phyloP scores from a whole-genome alignment of 768 basidiomycete genomes.

The Trametes gibbosa region DNA sequence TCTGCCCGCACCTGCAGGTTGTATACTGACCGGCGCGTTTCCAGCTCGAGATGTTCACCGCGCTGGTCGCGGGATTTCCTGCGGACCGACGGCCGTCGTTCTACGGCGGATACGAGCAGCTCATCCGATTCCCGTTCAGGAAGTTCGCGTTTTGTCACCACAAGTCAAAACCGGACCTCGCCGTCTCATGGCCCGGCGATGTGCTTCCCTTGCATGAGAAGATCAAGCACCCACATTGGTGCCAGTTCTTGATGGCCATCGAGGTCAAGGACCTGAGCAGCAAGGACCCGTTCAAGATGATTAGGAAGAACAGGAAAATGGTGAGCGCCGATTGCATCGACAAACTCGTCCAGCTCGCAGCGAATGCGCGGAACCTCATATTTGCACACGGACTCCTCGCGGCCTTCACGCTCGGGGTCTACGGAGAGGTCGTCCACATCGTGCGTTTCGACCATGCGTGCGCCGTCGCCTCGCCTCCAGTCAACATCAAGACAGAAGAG shows the following conservation, averaged over 20 bases:
- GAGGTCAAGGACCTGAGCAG: not conserved
- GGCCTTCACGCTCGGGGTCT: conserved; percentile 7
- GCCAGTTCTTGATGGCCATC: conserved; percentile 1
- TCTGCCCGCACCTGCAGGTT: no score
- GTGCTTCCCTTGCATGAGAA: not conserved
- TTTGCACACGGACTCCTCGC: conserved; percentile 3
- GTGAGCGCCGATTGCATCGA: not conserved
- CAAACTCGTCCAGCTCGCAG: not conserved
- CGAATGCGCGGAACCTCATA: conserved; percentile 4
- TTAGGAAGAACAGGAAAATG: not conserved
- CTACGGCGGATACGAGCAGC: conserved; percentile 1
- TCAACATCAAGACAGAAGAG: not conserved
- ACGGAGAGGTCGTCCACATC: conserved; percentile 4
- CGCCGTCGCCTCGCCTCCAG: conserved; percentile 4
- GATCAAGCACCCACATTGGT: not conserved
- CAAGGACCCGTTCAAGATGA: not conserved
- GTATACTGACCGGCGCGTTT: not conserved
- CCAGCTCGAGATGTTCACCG: not conserved
- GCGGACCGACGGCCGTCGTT: not conserved
- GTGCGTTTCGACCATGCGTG: conserved; percentile 14
- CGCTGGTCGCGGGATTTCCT: not conserved
- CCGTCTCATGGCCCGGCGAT: not conserved
- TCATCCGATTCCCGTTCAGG: conserved; percentile 6
- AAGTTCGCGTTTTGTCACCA: conserved; percentile 1
- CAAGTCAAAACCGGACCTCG: not conserved